A percentile compares a stretch with the other conserved stretches of the same genome.
phyloP scores from a whole-genome alignment of 257 asterid genomes.

The Nicotiana benthamiana region DNA sequence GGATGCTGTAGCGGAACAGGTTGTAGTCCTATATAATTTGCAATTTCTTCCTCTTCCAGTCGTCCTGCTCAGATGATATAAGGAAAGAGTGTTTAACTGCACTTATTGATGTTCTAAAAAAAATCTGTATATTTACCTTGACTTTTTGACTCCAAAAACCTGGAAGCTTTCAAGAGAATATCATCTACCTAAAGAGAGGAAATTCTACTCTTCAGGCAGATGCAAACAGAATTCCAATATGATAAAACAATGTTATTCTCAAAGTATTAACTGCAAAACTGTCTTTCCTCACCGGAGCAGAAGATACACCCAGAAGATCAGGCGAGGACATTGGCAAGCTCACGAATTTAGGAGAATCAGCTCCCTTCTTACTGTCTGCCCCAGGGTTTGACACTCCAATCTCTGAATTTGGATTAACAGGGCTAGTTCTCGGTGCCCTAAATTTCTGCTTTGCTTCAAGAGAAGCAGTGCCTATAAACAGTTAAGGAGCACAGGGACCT shows the following conservation, averaged over 20 bases:
- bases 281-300: background rate
- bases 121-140: conserved; percentile 31
- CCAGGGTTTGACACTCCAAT: conserved; percentile 23
- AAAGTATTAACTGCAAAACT: conserved; percentile 3
- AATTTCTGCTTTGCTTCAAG: conserved; percentile 80
- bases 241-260: background rate
- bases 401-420: conserved; percentile 30
- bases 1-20: conserved; percentile 23
- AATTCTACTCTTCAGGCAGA: background rate
- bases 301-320: conserved; percentile 5
- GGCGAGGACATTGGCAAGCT: conserved; percentile 13
- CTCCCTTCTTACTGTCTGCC: conserved; percentile 19
- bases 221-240: background rate
- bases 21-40: conserved; percentile 14
- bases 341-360: conserved; percentile 11
- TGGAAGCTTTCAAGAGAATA: conserved; percentile 20
- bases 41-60: conserved; percentile 13
- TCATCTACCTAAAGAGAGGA: conserved; percentile 30
- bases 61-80: conserved; percentile 22
- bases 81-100: background rate
- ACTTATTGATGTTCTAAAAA: background rate
- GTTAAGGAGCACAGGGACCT: conserved; percentile 34
- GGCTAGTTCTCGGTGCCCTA: conserved; percentile 55
- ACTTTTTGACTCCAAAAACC: conserved; percentile 21
- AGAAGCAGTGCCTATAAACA: conserved; percentile 67